Evolutionary conservation across 352 stramenopile species (phyloP), one percentile per base, ranked within the genome.

Genomic region (Pythium sukuiense): DNA sequence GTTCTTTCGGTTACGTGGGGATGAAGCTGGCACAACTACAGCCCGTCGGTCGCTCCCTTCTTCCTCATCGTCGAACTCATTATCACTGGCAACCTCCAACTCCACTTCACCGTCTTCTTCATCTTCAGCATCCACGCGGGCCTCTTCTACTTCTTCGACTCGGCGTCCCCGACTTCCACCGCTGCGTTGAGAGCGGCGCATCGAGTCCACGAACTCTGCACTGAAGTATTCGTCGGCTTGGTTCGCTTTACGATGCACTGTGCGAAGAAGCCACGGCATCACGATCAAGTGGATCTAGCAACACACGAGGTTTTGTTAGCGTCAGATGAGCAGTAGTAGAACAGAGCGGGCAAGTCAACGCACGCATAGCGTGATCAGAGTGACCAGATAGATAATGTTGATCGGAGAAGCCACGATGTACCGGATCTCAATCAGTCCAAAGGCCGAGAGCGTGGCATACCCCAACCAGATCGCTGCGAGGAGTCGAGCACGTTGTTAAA

Each of bases 181-280:
- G 26, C 65, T 59, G 30, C 45, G 56, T 26, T 68, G 62, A 26
- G 55, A 69, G 2, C 59, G 63, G 3, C 72, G 74, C 37, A 84
- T 72, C 46, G 84, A 72, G 27, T 76, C 74, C 20, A 89, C 73
- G 59, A 91, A 91, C 65, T 91, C 80, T 6, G 80, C 80, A 8
- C 80, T 74, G 56, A 85, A 92, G 67, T 87, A 87, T 49, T 87
- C 73, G 32, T 92, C 79, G 13, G 83, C 83, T 37, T 92, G 81
- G 0, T 71, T 89, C 0, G 74, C 79, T 35, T 92, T 92, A 13
- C 80, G 76, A 26, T 92, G 79, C 33, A 92, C 79, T 16, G 83
- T 92, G 35, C 81, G 71, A 18, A 92, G 63, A 12, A 92, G 59
- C 79, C 81, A 89, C 29, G 81, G 83, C 5, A 72, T 77, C 24